Base-by-base conservation (phyloP, 2,329 filamentous ascomycete genomes). In the Whalleya microplaca region DNA sequence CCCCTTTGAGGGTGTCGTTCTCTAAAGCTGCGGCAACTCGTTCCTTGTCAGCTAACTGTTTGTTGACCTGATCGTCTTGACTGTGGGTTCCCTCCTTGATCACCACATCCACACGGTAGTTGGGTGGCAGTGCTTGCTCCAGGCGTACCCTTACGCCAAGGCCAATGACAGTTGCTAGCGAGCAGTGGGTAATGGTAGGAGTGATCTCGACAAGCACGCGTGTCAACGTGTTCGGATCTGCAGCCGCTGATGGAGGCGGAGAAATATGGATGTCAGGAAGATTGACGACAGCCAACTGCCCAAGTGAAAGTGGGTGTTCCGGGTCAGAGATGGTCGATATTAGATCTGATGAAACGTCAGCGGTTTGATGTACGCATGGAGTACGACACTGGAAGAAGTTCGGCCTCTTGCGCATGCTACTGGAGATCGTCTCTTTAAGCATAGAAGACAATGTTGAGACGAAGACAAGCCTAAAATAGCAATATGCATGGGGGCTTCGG, bases 81-180 rank as follows among this genome's bases (percentile, higher is more conserved):
- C 87, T 91, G 73, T 98, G 95, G n/a, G 92, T 95, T 60, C 93
- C 94, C 75, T 96, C 90, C 75, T 98, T 97, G 74, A 97, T 96
- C 66, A 88, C 85, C 45, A 98, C 92, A 73, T 98, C 93, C 48
- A 98, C 84, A 40, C 95, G 86, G 73, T 95, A 99, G 68, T 94
- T 90, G 32, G 95, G 91, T 2, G 95, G 95, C 55, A 99, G 80
- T 10, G 91, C 89, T 73, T 96, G 90, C 76, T 98, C 93, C 21
- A 99, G 82, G 21, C 95, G 86, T 42, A 97, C 93, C 44, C 95
- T 86, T 20, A 99, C 92, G 14, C 93, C 95, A 16, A 99, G 82
- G 0, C 95, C 95, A 68, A 99, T 96, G 58, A 99, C 92, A 0
- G 95, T 99, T 29, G 95, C 95, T 41, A 99, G 84, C 48, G 91